phyloP scores from a whole-genome alignment of 176 grass and related monocot genomes.

The Oryza rufipogon region DNA sequence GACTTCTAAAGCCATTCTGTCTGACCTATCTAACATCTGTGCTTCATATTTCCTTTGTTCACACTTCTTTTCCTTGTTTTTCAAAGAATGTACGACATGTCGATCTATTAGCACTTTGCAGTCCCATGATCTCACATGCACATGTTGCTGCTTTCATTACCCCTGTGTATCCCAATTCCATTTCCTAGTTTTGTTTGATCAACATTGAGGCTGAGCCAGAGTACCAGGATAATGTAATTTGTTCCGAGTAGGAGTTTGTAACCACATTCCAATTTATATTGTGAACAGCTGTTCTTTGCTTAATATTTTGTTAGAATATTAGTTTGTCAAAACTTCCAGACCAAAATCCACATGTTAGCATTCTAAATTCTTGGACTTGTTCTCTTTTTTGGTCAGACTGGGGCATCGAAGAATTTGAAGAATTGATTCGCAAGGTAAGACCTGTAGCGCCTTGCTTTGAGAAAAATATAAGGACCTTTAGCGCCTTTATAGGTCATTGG shows the following conservation, averaged over 20 bases:
- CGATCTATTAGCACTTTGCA: slow-evolving; percentile 15
- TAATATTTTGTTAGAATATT: slow-evolving; percentile 25
- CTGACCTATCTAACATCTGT: neutral
- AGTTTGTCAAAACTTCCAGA: slow-evolving; percentile 15
- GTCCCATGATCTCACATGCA: neutral
- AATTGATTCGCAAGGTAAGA: slow-evolving; percentile 73
- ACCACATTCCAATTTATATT: neutral
- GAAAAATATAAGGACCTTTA: neutral
- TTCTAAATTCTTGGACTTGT: slow-evolving; percentile 31
- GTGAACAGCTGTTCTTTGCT: slow-evolving; percentile 12
- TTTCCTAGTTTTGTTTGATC: slow-evolving; percentile 16
- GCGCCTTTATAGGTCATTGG: neutral
- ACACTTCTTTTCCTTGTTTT: neutral
- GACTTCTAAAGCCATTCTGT: neutral
- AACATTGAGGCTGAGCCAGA: neutral
- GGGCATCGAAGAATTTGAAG: slow-evolving; percentile 73
- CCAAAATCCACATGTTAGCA: slow-evolving; percentile 1
- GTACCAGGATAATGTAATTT: neutral
- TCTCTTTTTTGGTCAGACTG: slow-evolving; percentile 60
- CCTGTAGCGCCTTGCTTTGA: neutral
- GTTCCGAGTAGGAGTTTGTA: slow-evolving; percentile 1
- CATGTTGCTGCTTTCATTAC: neutral
- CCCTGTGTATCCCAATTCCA: neutral
- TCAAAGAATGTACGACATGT: slow-evolving; percentile 13
- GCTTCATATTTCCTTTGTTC: neutral